A percentile compares a stretch with the other conserved stretches of the same genome.
These are phyloP conservation scores for Agroathelia rolfsii DNA, from an alignment of 1,284 basidiomycete genomes.

Conservation along the genomic window DNA sequence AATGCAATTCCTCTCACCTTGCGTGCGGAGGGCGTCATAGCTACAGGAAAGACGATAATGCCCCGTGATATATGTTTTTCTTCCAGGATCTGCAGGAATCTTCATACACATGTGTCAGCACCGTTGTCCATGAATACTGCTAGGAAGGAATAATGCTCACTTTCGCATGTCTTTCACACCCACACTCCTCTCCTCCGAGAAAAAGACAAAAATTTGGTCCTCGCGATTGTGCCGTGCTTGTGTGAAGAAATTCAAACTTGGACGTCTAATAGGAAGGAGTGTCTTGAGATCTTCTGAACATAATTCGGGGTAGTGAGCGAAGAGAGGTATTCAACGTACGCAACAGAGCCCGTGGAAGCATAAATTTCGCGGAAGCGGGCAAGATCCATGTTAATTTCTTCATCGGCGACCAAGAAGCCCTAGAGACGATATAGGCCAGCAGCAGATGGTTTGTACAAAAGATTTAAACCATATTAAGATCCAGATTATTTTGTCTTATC, in stretches of 20 bases:
- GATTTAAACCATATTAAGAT: conserved; percentile 13
- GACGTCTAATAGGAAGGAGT: too few species aligned
- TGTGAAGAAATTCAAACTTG: conserved; percentile 90
- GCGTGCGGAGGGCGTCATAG: conserved; percentile 92
- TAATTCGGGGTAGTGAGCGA: too few species aligned
- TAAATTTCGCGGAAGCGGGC: conserved; percentile 62
- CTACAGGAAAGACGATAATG: conserved; percentile 92
- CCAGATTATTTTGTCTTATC: conserved; percentile 10
- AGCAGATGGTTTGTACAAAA: conserved; percentile 8
- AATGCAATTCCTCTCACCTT: conserved; percentile 49
- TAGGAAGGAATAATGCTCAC: conserved; percentile 40
- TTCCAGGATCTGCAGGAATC: conserved; percentile 80
- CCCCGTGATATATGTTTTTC: conserved; percentile 85
- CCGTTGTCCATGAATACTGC: conserved; percentile 3
- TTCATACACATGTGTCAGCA: conserved; percentile 27
- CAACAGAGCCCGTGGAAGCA: conserved; percentile 48
- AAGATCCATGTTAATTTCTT: conserved; percentile 84
- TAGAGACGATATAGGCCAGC: conserved; percentile 20
- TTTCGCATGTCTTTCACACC: conserved; percentile 94
- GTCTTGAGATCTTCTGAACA: too few species aligned
- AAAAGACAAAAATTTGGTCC: conserved; percentile 91
- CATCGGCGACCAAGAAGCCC: conserved; percentile 86
- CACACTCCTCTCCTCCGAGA: conserved; percentile 86
- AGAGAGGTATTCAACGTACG: conserved; percentile 46
- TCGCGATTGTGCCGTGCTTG: conserved; percentile 56